These are phyloP conservation scores for Euphorbia pulcherrima DNA, from an alignment of 345 rosid genomes.

Conservation along the genomic window DNA sequence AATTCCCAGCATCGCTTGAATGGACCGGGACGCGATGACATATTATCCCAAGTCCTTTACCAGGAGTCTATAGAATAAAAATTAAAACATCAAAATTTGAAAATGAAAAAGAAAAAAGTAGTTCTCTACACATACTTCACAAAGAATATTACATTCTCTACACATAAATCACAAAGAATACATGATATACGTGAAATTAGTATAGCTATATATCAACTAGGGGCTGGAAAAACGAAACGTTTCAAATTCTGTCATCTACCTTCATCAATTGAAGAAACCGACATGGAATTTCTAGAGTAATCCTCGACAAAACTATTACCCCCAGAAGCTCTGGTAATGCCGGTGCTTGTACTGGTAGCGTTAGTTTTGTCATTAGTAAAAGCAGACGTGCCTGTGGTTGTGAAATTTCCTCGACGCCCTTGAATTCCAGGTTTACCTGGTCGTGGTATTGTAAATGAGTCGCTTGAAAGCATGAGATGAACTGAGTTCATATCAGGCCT, in stretches of 20 bases:
- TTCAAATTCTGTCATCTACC: conserved; percentile 47
- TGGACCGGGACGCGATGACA: conserved; percentile 19
- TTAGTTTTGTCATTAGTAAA: conserved; percentile 26
- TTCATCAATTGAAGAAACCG: conserved; percentile 74
- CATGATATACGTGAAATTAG: conserved; percentile 2
- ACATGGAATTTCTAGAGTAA: conserved; percentile 71
- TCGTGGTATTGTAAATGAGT: conserved; percentile 68
- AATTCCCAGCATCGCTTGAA: conserved; percentile 47
- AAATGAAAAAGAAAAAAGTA: neutral
- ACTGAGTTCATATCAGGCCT: conserved; percentile 80
- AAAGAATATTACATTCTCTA: conserved; percentile 2
- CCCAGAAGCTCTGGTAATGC: conserved; percentile 35
- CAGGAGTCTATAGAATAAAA: conserved; percentile 6
- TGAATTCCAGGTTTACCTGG: conserved; percentile 78
- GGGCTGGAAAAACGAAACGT: neutral
- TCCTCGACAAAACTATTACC: conserved; percentile 58
- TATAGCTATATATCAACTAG: neutral
- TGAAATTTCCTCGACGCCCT: conserved; percentile 53
- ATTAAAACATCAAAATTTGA: no score
- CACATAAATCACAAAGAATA: conserved; percentile 1
- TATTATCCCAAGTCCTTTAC: conserved; percentile 40
- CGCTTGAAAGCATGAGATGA: conserved; percentile 81
- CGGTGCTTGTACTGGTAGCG: conserved; percentile 35
- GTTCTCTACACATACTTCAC: neutral
- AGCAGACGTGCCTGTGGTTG: conserved; percentile 38